Base-by-base conservation (phyloP, 768 basidiomycete species). In the Boletus sp. region DNA sequence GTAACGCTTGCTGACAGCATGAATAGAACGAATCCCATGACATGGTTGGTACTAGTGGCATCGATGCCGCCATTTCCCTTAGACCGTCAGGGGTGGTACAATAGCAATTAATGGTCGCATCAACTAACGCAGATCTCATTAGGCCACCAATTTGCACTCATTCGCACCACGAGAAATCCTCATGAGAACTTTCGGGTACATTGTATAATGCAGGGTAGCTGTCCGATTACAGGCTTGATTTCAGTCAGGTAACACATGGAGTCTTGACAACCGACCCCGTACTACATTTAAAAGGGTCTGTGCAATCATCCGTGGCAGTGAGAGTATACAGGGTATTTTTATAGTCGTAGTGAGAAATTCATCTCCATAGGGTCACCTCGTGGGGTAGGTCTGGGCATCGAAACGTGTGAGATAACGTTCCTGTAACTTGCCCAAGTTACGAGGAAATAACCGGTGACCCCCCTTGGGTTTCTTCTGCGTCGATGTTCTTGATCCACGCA, bases 401-500 rank as follows among this genome's bases (percentile, higher is more conserved):
- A 54, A 56, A 47, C 57, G 47, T 58, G 66, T 59, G 37, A 53
- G 40, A 29, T 37, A 24, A 28, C 47, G 15, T 20, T 39, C 39
- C 47, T 30, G 24, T 44, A 35, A 50, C 59, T 28, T 29, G 58
- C 58, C 50, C 20, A 41, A 39, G 10, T 46, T 47, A 62, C 28
- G 52, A 70, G 24, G 55, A 59, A 44, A 52, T 30, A 46, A 47
- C 29, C 1, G 46, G 29, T 28, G 50, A 52, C 32, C 55, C 54
- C 24, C 55, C 57, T 24, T 67, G 59, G 28, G 50, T 61, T 50
- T 60, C 67, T 30, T 76, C 75, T 35, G 80, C 74, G 53, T 86
- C 89, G 59, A 98, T 93, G 71, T 96, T 97, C 77, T 92, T 93
- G 71, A 99, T 89, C 96, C 96, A 99, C 46, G 97, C 97, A 6